Percentiles rank a stretch among this genome's conserved stretches.
phyloP scores from a whole-genome alignment of 306 rosid genomes.

The Ormosia emarginata region DNA sequence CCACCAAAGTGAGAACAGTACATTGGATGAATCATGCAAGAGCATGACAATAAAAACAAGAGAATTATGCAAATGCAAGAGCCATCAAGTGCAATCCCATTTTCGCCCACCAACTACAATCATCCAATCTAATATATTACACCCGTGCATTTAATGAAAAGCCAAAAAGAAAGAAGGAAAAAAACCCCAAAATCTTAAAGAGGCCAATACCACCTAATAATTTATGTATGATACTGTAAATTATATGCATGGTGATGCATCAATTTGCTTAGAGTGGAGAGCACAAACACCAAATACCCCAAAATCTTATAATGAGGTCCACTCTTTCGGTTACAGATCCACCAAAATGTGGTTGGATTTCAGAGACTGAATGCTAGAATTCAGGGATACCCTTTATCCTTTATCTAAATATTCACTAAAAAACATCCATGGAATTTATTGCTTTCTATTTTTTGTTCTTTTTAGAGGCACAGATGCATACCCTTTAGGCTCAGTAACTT shows the following conservation, averaged over 20 bases:
- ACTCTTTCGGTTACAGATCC: slow-evolving; percentile 37
- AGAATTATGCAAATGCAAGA: slow-evolving; percentile 29
- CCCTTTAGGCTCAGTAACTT: slow-evolving; percentile 13
- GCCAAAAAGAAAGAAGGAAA: slow-evolving; percentile 1
- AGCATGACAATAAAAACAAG: slow-evolving; percentile 21
- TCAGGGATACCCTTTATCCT: slow-evolving; percentile 38
- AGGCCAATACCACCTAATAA: slow-evolving; percentile 29
- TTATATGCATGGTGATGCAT: slow-evolving; percentile 21
- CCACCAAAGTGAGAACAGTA: slow-evolving; percentile 37
- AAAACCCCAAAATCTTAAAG: neutral
- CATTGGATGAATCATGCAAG: slow-evolving; percentile 25
- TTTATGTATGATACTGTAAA: slow-evolving; percentile 38
- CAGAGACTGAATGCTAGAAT: slow-evolving; percentile 36
- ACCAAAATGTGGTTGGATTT: slow-evolving; percentile 41
- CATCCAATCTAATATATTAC: slow-evolving; percentile 34
- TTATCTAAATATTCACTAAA: slow-evolving; percentile 19
- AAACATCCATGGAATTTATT: slow-evolving; percentile 20
- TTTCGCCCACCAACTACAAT: slow-evolving; percentile 35
- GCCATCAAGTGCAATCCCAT: slow-evolving; percentile 41
- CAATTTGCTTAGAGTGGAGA: slow-evolving; percentile 44
- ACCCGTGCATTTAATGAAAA: slow-evolving; percentile 42
- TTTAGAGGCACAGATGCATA: slow-evolving; percentile 15
- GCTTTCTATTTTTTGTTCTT: slow-evolving; percentile 24
- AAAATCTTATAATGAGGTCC: slow-evolving; percentile 40
- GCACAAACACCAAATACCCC: slow-evolving; percentile 33